These are phyloP conservation scores for Phaeophleospora eucalypticola DNA, from an alignment of 2,329 filamentous ascomycete genomes.

Conservation along the genomic window DNA sequence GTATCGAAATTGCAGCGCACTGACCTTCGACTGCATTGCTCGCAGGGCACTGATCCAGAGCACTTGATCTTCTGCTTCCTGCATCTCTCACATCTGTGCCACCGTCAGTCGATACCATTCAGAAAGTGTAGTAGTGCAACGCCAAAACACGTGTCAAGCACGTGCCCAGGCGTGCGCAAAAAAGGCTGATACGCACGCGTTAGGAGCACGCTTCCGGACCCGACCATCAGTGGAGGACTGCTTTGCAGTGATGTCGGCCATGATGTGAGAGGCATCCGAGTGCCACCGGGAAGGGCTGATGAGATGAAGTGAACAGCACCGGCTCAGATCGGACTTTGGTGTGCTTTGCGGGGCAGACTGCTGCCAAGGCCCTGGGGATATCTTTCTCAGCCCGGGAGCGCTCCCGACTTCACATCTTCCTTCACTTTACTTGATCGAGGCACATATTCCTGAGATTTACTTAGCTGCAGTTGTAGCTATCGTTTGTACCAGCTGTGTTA, in stretches of 20 bases:
- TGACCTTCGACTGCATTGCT: constrained; percentile 43
- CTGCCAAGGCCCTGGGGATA: too few species aligned
- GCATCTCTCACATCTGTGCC: constrained; percentile 41
- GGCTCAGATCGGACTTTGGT: too few species aligned
- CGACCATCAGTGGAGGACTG: constrained; percentile 5
- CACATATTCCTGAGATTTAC: too few species aligned
- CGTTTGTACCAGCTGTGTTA: too few species aligned
- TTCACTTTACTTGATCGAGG: too few species aligned
- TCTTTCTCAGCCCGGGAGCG: too few species aligned
- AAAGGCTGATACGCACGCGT: constrained; percentile 8
- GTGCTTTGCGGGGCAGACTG: too few species aligned
- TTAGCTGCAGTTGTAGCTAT: too few species aligned
- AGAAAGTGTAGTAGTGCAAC: background rate
- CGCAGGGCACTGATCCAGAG: constrained; percentile 42
- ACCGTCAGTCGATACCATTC: background rate
- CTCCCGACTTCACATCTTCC: too few species aligned
- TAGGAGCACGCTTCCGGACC: constrained; percentile 11
- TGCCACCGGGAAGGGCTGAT: background rate
- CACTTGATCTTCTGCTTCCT: constrained; percentile 47
- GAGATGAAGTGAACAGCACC: background rate
- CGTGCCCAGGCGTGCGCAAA: background rate
- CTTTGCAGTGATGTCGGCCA: background rate
- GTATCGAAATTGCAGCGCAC: constrained; percentile 43
- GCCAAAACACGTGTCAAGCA: background rate
- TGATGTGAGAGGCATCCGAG: background rate